phyloP scores from a whole-genome alignment of 164 flowering plant genomes.

The Saururus chinensis region DNA sequence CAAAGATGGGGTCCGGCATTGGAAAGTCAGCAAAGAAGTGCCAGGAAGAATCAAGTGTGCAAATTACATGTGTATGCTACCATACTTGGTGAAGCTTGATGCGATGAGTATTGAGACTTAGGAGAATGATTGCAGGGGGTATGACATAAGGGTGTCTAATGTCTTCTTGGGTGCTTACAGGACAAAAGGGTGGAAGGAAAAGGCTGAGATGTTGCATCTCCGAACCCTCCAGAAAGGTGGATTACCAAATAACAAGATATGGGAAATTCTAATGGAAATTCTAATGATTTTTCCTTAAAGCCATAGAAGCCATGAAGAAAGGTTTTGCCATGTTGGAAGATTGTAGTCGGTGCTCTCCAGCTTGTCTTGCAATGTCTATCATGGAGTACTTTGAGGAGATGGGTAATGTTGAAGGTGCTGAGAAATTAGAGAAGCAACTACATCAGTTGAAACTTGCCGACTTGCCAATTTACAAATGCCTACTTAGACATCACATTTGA shows the following conservation, averaged over 20 bases:
- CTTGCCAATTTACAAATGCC: conserved; percentile 30
- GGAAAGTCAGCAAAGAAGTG: conserved; percentile 43
- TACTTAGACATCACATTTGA: no score
- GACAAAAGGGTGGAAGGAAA: conserved; percentile 34
- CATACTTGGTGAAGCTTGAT: conserved; percentile 44
- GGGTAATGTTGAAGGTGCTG: conserved; percentile 26
- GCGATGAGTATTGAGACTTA: conserved; percentile 32
- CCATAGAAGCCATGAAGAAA: conserved; percentile 40
- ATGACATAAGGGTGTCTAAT: conserved; percentile 54
- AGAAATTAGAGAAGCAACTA: conserved; percentile 15
- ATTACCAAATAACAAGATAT: conserved; percentile 48
- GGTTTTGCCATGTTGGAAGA: conserved; percentile 28
- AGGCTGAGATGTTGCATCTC: conserved; percentile 43
- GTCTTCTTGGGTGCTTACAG: conserved; percentile 49
- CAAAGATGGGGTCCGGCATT: conserved; percentile 40
- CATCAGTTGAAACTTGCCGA: conserved; percentile 25
- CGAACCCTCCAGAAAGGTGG: conserved; percentile 46
- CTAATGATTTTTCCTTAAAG: conserved; percentile 45
- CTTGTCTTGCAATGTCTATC: conserved; percentile 18
- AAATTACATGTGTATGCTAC: conserved; percentile 36
- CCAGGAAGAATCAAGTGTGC: conserved; percentile 34
- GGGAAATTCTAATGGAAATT: conserved; percentile 61
- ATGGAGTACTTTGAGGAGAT: conserved; percentile 31
- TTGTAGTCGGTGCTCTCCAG: conserved; percentile 40
- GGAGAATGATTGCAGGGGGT: conserved; percentile 36